Evolutionary conservation across 495 filamentous ascomycete species (phyloP).

Genomic region (Copromyces sp.): DNA sequence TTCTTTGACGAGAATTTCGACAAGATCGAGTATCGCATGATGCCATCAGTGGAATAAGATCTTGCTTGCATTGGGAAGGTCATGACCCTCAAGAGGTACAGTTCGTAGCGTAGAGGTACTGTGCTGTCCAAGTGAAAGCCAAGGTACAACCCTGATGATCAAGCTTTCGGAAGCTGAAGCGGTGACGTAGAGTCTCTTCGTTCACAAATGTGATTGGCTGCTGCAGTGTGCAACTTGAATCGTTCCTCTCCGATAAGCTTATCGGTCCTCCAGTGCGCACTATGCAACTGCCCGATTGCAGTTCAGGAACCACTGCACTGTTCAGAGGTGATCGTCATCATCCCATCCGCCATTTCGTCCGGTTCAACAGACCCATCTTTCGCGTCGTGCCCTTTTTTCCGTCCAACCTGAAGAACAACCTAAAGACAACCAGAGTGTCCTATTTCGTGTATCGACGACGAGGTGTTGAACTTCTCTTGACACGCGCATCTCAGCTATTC

Average conservation of each 20-base stretch:
- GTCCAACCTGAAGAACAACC: background rate
- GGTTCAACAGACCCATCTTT: background rate
- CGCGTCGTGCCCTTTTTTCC: background rate
- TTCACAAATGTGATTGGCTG: background rate
- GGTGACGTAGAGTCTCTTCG: background rate
- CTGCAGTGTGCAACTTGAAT: background rate
- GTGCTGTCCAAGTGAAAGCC: background rate
- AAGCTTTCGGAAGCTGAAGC: background rate
- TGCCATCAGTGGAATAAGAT: too few relatives aligned
- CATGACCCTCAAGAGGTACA: background rate
- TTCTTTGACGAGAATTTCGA: background rate
- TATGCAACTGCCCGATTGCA: background rate
- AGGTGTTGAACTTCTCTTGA: background rate
- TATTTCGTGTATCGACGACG: background rate
- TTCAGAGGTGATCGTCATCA: background rate
- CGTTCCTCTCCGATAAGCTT: background rate
- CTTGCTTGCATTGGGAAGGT: background rate
- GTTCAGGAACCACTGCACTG: background rate
- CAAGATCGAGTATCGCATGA: background rate
- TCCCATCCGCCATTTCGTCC: background rate
- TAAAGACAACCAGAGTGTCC: background rate
- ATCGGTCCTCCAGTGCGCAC: background rate
- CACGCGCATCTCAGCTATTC: background rate
- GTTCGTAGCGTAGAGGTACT: background rate
- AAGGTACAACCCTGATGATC: background rate